A percentile compares a stretch with the other conserved stretches of the same genome.
These are phyloP conservation scores for Murraya paniculata DNA, from an alignment of 345 rosid genomes.

Conservation along the genomic window DNA sequence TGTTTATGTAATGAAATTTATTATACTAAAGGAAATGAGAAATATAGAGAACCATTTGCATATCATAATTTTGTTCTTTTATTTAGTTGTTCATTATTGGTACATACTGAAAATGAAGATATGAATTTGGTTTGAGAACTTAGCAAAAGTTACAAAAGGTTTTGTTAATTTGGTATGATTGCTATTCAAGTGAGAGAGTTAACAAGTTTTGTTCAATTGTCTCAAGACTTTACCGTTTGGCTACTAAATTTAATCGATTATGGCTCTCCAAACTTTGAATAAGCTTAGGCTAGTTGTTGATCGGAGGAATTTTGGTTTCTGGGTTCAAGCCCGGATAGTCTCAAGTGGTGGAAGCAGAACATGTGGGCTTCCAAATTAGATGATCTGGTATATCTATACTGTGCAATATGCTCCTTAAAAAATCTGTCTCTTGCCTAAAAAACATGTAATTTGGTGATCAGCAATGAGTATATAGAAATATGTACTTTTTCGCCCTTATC, in stretches of 20 bases:
- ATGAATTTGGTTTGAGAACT: neutral
- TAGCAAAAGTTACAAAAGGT: no score
- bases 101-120: neutral
- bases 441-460: neutral
- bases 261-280: neutral
- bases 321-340: neutral
- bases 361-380: neutral
- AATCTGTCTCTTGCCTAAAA: neutral
- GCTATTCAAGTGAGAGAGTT: no score
- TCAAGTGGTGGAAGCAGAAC: neutral
- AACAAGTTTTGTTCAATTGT: no score
- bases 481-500: neutral
- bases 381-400: neutral
- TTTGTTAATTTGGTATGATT: no score
- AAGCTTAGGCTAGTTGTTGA: neutral
- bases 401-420: neutral
- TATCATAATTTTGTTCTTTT: neutral
- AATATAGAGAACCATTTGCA: neutral
- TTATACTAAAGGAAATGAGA: conserved; percentile 5
- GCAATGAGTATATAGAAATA: neutral
- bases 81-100: neutral
- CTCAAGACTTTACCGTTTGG: no score
- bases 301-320: neutral
- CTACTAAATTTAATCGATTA: neutral
- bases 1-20: neutral